Conservation (phyloP, 352 stramenopile species). For the Thalassiosira livingstoniorum region DNA sequence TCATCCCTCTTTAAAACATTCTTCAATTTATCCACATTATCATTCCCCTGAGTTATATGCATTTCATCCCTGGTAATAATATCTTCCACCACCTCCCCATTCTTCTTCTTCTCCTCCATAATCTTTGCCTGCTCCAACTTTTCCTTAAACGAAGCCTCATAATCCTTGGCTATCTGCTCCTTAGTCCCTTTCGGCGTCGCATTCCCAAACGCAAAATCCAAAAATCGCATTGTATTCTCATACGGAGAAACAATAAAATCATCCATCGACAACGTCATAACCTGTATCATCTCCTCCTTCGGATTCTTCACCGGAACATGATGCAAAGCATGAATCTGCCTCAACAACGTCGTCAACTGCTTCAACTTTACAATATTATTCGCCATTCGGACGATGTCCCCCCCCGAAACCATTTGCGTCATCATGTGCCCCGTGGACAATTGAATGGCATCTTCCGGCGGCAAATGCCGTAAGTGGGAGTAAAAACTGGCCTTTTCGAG, state of each 20-base stretch:
- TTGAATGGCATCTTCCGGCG: constrained; percentile 8
- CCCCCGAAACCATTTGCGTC: constrained; percentile 4
- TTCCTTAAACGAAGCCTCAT: constrained; percentile 21
- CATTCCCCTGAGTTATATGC: constrained; percentile 19
- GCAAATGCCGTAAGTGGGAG: constrained; percentile 29
- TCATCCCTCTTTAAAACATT: constrained; percentile 29
- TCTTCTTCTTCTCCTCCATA: constrained; percentile 18
- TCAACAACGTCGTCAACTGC: constrained; percentile 9
- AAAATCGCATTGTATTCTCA: constrained; percentile 3
- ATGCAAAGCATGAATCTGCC: constrained; percentile 13
- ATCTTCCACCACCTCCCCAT: not conserved
- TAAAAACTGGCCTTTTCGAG: constrained; percentile 20
- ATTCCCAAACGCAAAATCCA: constrained; percentile 36
- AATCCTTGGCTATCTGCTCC: constrained; percentile 31
- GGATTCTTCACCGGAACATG: constrained; percentile 1
- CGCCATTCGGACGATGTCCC: constrained; percentile 34
- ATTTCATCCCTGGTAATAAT: constrained; percentile 26
- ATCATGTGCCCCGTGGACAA: constrained; percentile 29
- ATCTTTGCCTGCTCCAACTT: not conserved
- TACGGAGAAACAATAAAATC: constrained; percentile 37
- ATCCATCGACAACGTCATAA: constrained; percentile 31
- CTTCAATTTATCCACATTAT: constrained; percentile 28
- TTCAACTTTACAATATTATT: constrained; percentile 47
- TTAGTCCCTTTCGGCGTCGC: constrained; percentile 8
- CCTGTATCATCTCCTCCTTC: constrained; percentile 18